Evolutionary conservation across 768 basidiomycete genomes (phyloP).

Genomic region (Amanita rimosa): DNA sequence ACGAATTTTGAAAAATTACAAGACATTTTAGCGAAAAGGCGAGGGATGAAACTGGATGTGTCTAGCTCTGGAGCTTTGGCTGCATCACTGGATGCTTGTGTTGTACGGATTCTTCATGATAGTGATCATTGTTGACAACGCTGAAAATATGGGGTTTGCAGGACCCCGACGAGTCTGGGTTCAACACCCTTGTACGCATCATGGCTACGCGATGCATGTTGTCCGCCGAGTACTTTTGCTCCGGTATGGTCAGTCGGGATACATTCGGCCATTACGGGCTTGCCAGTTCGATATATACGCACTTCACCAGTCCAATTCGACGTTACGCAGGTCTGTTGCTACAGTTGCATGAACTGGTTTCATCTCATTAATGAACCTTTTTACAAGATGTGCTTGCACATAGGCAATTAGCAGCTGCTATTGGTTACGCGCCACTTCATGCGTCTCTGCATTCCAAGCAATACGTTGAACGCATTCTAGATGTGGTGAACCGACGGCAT

Average conservation of each 20-base stretch:
- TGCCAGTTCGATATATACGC: slow-evolving; percentile 95
- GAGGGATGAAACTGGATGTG: slow-evolving; percentile 76
- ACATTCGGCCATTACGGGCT: slow-evolving; percentile 96
- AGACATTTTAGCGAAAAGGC: slow-evolving; percentile 81
- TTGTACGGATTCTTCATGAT: slow-evolving; percentile 39
- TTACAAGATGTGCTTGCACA: slow-evolving; percentile 80
- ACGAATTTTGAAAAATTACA: slow-evolving; percentile 94
- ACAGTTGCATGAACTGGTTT: not conserved
- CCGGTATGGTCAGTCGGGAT: slow-evolving; percentile 85
- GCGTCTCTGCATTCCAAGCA: slow-evolving; percentile 79
- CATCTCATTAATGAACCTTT: not conserved
- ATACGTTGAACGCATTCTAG: slow-evolving; percentile 79
- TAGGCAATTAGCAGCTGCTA: slow-evolving; percentile 86
- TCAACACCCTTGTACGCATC: slow-evolving; percentile 96
- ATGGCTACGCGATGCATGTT: slow-evolving; percentile 99
- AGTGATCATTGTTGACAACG: not conserved
- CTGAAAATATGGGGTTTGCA: slow-evolving; percentile 16
- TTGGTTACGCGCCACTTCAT: slow-evolving; percentile 75
- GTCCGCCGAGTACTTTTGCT: slow-evolving; percentile 95
- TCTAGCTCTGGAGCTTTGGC: slow-evolving; percentile 88
- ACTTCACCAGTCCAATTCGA: slow-evolving; percentile 96
- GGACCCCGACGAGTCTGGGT: slow-evolving; percentile 79
- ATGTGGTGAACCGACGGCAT: slow-evolving; percentile 84
- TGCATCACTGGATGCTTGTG: slow-evolving; percentile 74
- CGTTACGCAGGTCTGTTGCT: slow-evolving; percentile 72